phyloP scores from a whole-genome alignment of 1,284 basidiomycete species.

The Entoloma clypeatum region DNA sequence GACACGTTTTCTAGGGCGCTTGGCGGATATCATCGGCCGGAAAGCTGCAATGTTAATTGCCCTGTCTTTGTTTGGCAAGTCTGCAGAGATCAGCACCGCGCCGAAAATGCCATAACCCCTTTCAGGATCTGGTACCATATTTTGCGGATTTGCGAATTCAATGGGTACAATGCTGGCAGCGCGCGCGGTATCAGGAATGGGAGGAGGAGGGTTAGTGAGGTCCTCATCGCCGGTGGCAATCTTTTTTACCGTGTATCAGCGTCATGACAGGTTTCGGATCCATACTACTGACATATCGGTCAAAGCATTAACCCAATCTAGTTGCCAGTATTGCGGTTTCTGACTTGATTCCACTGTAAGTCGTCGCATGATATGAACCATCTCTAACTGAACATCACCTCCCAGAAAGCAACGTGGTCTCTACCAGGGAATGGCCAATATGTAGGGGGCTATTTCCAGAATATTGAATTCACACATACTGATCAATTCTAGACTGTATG shows the following conservation, averaged over 20 bases:
- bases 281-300: conserved; percentile 15
- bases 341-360: conserved; percentile 79
- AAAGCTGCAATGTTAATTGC: conserved; percentile 83
- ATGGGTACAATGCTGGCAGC: conserved; percentile 83
- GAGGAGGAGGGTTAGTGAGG: conserved; percentile 73
- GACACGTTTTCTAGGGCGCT: conserved; percentile 52
- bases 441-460: conserved; percentile 47
- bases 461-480: conserved; percentile 11
- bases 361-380: conserved; percentile 13
- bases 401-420: conserved; percentile 78
- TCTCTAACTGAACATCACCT: conserved; percentile 9
- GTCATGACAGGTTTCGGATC: conserved; percentile 71
- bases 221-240: conserved; percentile 14
- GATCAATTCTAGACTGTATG: conserved; percentile 53
- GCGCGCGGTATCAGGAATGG: conserved; percentile 84
- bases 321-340: conserved; percentile 75
- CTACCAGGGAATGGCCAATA: conserved; percentile 86
- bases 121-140: conserved; percentile 73
- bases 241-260: conserved; percentile 34
- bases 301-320: conserved; percentile 29
- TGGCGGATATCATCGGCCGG: conserved; percentile 85
- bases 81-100: conserved; percentile 14
- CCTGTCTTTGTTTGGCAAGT: conserved; percentile 72
- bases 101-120: conserved; percentile 16
- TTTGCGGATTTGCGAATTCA: conserved; percentile 78